Percentiles rank a stretch among this genome's conserved stretches.
Conservation (phyloP, 495 filamentous ascomycete species). For the Penicillium cataractarum region DNA sequence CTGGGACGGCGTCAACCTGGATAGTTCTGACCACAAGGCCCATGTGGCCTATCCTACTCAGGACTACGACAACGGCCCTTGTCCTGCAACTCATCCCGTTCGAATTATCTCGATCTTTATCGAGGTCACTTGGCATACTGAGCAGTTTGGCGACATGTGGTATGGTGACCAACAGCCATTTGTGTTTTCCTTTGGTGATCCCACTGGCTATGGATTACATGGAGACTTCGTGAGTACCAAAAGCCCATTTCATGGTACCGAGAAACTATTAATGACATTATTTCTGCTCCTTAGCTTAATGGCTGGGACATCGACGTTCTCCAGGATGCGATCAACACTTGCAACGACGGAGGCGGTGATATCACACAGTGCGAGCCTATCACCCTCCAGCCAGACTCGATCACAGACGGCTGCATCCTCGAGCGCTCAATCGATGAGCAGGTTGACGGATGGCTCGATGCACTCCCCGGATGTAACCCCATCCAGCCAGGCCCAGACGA, state of each 20-base stretch:
- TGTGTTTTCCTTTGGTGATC: conserved; percentile 50
- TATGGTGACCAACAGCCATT: conserved; percentile 36
- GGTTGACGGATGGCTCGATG: conserved; percentile 38
- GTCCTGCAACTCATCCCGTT: conserved; percentile 39
- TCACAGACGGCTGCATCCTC: conserved; percentile 49
- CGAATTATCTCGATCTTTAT: conserved; percentile 64
- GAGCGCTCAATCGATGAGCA: conserved; percentile 42
- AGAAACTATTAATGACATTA: not conserved
- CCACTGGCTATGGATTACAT: conserved; percentile 32
- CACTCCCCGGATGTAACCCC: conserved; percentile 50
- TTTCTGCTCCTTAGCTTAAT: conserved; percentile 44
- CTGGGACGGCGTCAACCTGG: not conserved
- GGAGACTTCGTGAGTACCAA: conserved; percentile 28
- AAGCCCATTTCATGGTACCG: not conserved
- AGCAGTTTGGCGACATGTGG: conserved; percentile 48
- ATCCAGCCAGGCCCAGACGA: not conserved
- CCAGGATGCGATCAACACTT: conserved; percentile 61
- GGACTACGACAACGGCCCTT: conserved; percentile 15
- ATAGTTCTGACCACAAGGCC: conserved; percentile 15
- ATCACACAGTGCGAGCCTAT: conserved; percentile 49
- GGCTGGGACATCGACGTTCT: conserved; percentile 69
- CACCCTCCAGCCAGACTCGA: conserved; percentile 51
- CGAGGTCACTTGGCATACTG: conserved; percentile 68
- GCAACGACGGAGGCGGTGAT: conserved; percentile 41
- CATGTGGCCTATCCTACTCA: conserved; percentile 17